Evolutionary conservation across 306 rosid species (phyloP), one percentile per base, ranked within the genome.

Genomic region (Morella rubra): DNA sequence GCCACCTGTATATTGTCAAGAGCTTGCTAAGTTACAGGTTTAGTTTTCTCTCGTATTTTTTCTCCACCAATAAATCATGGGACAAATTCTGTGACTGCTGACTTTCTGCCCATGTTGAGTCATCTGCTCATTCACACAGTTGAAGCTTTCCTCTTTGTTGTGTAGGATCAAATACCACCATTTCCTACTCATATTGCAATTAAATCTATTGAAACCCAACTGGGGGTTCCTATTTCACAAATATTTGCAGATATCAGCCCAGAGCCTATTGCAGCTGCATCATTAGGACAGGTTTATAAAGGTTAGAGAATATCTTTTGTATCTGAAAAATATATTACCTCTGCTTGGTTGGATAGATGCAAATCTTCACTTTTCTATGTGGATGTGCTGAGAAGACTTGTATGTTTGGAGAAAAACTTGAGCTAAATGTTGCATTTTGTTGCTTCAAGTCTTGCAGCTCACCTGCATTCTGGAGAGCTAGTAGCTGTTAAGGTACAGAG

Each of bases 401-500:
- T 67, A 60, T 65, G 42, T 83, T 76, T 79, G 73, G 42, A 72
- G 87, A 82, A 71, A 47, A 87, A 78, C 84, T 83, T 74, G 79
- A 85, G 78, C 80, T 75, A 77, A 82, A 77, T 85, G 87, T 79
- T 85, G 81, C 81, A 76, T 84, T 82, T 87, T 87, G 83, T 79
- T 87, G 82, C 83, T 87, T 92, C 90, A 95, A 95, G 97, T 89
- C 78, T 90, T 89, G 90, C 99, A 95, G 99, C 97, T 89, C 97
- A 92, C 81, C 83, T 95, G 96, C 96, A 79, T 73, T 84, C 97
- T 61, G 99, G 99, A 81, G 99, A 95, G 84, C 89, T 90, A 77
- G 97, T 92, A 78, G 99, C 97, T 16, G 97, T 92, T 79, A 95
- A 95, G 81, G 97, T 95, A 16, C 99, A 95, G 89, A 88, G 99